Evolutionary conservation across 805 yeast species (phyloP), one percentile per base, ranked within the genome.

Genomic region (Ogataea trehaloabstinens): DNA sequence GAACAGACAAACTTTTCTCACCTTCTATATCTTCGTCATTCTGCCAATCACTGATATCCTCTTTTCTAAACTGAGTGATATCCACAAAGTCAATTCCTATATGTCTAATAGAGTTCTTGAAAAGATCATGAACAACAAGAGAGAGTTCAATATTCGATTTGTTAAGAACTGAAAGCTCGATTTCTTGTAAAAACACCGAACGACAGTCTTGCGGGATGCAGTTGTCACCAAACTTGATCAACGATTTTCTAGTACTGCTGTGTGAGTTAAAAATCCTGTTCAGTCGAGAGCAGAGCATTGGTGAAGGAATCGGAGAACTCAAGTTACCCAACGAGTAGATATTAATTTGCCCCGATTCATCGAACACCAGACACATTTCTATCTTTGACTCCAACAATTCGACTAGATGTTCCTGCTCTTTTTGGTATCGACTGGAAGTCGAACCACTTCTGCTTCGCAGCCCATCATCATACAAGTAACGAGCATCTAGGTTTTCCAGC

Each of bases 321-420:
- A 82, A 53, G 51, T 81, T 78, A 17, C 68, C 67, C 24, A 85
- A 50, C 2, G 74, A 63, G 49, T 70, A 72, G 0, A 78, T 51
- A 2, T 64, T 62, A 2, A 72, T 64, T 1, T 54, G 44, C 0
- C 82, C 80, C 3, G 51, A 35, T 6, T 53, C 51, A 24, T 74
- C 70, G 4, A 80, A 50, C 0, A 64, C 65, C 51, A 72, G 40
- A 44, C 74, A 77, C 2, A 74, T 59, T 13, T 66, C 68, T 2
- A 55, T 49, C 17, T 61, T 49, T 3, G 53, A 40, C n/a, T 44
- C 53, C 42, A 52, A 49, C 31, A 41, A 62, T 42, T 35, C 58
- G 34, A 19, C 54, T 42, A 61, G 32, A 28, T 44, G 42, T n/a
- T 43, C 43, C 31, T 56, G 54, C 35, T 38, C 42, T 19, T 37